Conservation (phyloP, 2,329 filamentous ascomycete species). For the Colletotrichum sp. region DNA sequence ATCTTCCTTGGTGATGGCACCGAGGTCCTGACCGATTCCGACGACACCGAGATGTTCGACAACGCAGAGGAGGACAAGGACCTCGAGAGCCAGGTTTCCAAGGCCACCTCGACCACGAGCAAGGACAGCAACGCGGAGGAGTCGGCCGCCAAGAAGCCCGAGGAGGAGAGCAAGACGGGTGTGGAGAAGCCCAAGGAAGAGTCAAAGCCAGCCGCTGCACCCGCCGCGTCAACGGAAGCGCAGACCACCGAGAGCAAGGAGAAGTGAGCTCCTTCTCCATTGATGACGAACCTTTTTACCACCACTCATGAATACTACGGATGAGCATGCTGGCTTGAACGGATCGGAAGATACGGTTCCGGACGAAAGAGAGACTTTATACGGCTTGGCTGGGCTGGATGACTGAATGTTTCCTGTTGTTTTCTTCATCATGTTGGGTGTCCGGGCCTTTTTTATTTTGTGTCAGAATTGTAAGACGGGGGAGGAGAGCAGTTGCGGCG, state of each 20-base stretch:
- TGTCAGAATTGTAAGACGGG: background rate
- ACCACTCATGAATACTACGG: conserved; percentile 7
- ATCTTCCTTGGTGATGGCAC: conserved; percentile 96
- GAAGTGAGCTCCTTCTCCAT: background rate
- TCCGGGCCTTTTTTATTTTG: background rate
- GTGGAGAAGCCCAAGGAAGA: conserved; percentile 17
- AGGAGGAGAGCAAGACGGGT: conserved; percentile 18
- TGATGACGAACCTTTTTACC: background rate
- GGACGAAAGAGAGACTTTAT: conserved; percentile 13
- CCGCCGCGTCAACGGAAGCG: conserved; percentile 8
- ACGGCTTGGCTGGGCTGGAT: conserved; percentile 23
- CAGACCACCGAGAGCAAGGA: conserved; percentile 16
- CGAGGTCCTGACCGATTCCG: conserved; percentile 86
- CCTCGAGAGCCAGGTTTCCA: conserved; percentile 81
- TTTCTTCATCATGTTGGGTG: conserved; percentile 24
- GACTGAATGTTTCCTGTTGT: conserved; percentile 23
- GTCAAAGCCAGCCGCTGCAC: conserved; percentile 11
- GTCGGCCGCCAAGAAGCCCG: conserved; percentile 28
- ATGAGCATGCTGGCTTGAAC: conserved; percentile 9
- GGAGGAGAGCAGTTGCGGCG: background rate
- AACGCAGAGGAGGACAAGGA: conserved; percentile 85
- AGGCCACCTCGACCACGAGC: conserved; percentile 37
- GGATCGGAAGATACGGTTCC: conserved; percentile 12
- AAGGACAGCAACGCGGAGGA: conserved; percentile 23
- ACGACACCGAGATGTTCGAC: conserved; percentile 94